Conservation (phyloP, 441 rosid genomes). For the Pelargonium cotyledonis region DNA sequence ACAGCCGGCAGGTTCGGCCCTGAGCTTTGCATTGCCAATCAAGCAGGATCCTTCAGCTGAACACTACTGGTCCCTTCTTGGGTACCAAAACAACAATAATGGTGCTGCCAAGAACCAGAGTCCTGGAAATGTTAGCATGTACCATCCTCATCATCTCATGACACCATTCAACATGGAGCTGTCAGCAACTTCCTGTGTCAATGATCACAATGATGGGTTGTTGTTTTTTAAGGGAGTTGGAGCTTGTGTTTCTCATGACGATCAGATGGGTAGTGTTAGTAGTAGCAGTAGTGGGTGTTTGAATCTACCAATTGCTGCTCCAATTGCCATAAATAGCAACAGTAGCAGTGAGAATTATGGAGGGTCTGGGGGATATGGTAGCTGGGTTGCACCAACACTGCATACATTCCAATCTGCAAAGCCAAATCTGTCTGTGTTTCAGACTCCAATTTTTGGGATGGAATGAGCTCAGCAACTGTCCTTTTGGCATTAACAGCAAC, state of each 20-base stretch:
- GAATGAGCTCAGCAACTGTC: conserved; percentile 42
- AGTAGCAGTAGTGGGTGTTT: no score
- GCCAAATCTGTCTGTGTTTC: conserved; percentile 56
- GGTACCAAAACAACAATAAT: no score
- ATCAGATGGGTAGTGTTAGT: no score
- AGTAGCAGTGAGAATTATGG: conserved; percentile 36
- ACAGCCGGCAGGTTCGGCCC: conserved; percentile 32
- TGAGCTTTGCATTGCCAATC: conserved; percentile 50
- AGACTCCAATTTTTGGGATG: conserved; percentile 80
- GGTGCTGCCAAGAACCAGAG: no score
- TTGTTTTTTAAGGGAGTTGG: conserved; percentile 23
- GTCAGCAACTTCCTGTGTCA: no score
- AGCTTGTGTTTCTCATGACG: no score
- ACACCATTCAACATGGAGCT: conserved; percentile 26
- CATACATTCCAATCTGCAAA: conserved; percentile 49
- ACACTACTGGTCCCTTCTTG: conserved; percentile 62
- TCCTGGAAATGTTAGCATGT: conserved; percentile 2
- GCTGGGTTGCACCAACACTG: conserved; percentile 34
- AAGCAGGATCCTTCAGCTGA: conserved; percentile 44
- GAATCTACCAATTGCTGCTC: no score
- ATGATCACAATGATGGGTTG: conserved; percentile 18
- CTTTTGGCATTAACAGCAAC: background rate
- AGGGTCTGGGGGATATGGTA: conserved; percentile 35
- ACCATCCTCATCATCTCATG: conserved; percentile 25
- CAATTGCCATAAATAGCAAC: conserved; percentile 22